Base-by-base conservation (phyloP, 2,329 filamentous ascomycete species). In the Xylaria sp. region DNA sequence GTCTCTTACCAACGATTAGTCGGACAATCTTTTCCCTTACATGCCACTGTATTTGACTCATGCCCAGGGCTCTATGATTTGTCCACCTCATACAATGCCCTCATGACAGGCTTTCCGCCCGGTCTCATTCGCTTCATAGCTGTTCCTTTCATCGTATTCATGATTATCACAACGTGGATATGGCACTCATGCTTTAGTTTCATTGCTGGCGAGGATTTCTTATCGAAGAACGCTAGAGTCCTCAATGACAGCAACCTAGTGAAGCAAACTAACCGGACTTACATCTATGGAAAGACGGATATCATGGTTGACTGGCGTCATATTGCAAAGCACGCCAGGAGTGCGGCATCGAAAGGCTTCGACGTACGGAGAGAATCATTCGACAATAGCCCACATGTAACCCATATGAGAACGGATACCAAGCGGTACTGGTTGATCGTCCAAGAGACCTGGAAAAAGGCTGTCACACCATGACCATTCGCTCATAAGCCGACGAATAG, bases 241-340 rank as follows among this genome's bases (percentile, higher is more conserved):
- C 72, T 79, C 57, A 79, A 79, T 54, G 68, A 74, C 52, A 57
- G 60, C 6, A 64, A 70, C 42, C 67, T 76, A 52, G 68, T 65
- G 9, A 67, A 66, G 37, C 79, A 82, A 68, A 72, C 72, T 3
- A 71, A 76, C 18, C 73, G 82, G 42, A 71, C 76, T n/a, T 85
- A 84, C 62, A 62, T 84, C 16, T 85, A 83, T 60, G 77, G 79
- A 9, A 72, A 75, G 42, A 75, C 69, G 1, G 83, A 85, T 66
- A 60, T 65, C 42, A 73, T 83, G 62, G 77, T 85, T 4, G 69
- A 73, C 2, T 78, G 72, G 68, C 64, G 61, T 6, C 76, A 82
- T 59, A 74, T 85, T 3, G 79, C 83, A 68, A 66, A 65, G 48
- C 80, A 84, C 63, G 80, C 78, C 0, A 67, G 61, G 2, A 71